These are phyloP conservation scores for Sodiomyces alkalinus DNA, from an alignment of 2,329 filamentous ascomycete species.

Conservation along the genomic window DNA sequence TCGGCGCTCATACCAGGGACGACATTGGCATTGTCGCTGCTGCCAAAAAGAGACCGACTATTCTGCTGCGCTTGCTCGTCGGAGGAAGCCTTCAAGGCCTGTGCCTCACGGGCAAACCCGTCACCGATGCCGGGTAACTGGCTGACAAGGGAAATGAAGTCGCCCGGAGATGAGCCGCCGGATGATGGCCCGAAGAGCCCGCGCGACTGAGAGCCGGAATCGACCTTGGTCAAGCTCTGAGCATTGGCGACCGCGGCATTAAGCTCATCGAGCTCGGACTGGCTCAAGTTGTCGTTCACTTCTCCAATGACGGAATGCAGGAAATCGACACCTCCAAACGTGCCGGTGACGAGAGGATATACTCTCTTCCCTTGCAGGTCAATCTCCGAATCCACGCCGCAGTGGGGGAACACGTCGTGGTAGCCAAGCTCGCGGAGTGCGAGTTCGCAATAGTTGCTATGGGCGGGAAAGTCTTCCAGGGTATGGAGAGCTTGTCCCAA, in stretches of 20 bases:
- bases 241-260: constrained; percentile 60
- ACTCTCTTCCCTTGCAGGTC: constrained; percentile 50
- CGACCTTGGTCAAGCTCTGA: constrained; percentile 28
- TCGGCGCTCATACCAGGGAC: constrained; percentile 60
- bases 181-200: constrained; percentile 15
- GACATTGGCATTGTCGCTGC: constrained; percentile 34
- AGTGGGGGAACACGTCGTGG: constrained; percentile 56
- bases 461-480: constrained; percentile 57
- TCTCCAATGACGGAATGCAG: constrained; percentile 65
- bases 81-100: constrained; percentile 43
- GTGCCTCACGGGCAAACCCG: constrained; percentile 51
- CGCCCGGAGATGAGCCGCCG: constrained; percentile 20
- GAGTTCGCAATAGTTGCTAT: constrained; percentile 74
- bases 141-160: constrained; percentile 58
- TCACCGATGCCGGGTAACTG: constrained; percentile 59
- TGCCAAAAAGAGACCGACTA: constrained; percentile 7
- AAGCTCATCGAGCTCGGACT: constrained; percentile 72
- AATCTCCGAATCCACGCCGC: constrained; percentile 51
- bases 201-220: constrained; percentile 11
- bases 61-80: constrained; percentile 50
- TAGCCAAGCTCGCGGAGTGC: constrained; percentile 59
- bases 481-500: constrained; percentile 65
- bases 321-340: constrained; percentile 73
- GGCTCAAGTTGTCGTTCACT: constrained; percentile 63
- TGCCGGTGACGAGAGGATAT: constrained; percentile 59